Evolutionary conservation across 2,329 filamentous ascomycete species (phyloP), one percentile per base, ranked within the genome.

Genomic region (Fusarium sp.): DNA sequence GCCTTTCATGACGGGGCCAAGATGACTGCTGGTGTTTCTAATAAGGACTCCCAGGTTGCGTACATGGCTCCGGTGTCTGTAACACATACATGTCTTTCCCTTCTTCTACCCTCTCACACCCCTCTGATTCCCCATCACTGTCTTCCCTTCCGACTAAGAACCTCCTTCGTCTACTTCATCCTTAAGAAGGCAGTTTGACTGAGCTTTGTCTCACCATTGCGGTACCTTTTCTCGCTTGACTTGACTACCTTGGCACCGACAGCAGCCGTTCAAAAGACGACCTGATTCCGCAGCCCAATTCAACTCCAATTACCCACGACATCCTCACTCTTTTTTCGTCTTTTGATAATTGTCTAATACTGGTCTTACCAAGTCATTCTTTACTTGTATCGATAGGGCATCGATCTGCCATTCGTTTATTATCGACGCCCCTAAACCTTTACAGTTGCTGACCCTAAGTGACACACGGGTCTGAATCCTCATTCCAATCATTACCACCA

Each of bases 31-130:
- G 65, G 48, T 72, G 60, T 61, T 64, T 62, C 56, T 53, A 68
- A 19, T 19, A 70, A 64, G 58, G 15, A 46, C 67, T 44, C 51
- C 53, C 55, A 43, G 46, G 38, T 36, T 64, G 49, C 57, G 61
- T 64, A 64, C 15, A 38, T 24, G 19, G 29, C 48, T 36, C 41
- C 42, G 26, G 29, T 31, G 53, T 67, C 56, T 49, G 51, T 57
- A 66, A 62, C 55, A 41, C 52, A 58, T 65, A 65, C 65, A 66
- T 57, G 64, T 70, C 68, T 69, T 71, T 72, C 73, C 57, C 73
- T 76, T 76, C 73, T 73, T 75, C 68, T 76, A 74, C 73, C 68
- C 73, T 73, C 69, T 62, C 67, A 71, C 73, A 61, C 73, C 74
- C 73, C 72, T 73, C 69, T 65, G 52, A 67, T 53, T 62, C 59